phyloP scores from a whole-genome alignment of 352 stramenopile genomes.

The Globisporangium nagaii region DNA sequence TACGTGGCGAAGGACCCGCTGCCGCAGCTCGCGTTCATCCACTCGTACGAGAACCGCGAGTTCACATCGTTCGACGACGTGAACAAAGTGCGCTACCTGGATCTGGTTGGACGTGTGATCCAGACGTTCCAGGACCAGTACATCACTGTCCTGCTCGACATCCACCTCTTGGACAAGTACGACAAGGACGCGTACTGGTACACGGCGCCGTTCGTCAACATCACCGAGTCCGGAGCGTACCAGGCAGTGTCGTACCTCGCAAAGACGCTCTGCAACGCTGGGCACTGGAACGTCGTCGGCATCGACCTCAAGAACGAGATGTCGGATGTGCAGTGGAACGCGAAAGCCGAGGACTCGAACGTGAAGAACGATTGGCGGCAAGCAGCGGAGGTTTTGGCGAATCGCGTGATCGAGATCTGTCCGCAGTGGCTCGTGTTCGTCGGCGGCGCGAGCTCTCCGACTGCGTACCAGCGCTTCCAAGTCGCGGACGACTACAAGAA shows the following conservation, averaged over 20 bases:
- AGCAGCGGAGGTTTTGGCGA: conserved; percentile 29
- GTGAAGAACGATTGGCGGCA: conserved; percentile 34
- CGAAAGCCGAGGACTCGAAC: conserved; percentile 14
- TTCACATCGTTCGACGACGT: conserved; percentile 39
- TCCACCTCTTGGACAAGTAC: conserved; percentile 49
- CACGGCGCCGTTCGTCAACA: conserved; percentile 41
- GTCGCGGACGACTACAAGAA: conserved; percentile 36
- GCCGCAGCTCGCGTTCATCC: conserved; percentile 49
- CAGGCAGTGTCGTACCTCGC: conserved; percentile 36
- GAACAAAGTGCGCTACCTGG: conserved; percentile 46
- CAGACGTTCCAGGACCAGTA: conserved; percentile 45
- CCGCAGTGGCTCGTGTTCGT: conserved; percentile 66
- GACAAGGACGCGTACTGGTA: conserved; percentile 61
- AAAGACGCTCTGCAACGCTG: conserved; percentile 37
- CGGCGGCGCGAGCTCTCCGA: conserved; percentile 43
- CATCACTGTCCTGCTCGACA: conserved; percentile 52
- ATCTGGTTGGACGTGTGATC: conserved; percentile 49
- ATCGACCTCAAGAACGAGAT: conserved; percentile 66
- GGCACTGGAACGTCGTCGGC: conserved; percentile 67
- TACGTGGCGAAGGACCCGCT: conserved; percentile 33
- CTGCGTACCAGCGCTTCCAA: conserved; percentile 24
- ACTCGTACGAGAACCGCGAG: conserved; percentile 59
- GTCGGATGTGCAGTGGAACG: conserved; percentile 30
- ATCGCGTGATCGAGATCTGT: conserved; percentile 39
- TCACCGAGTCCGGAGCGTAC: conserved; percentile 41